Evolutionary conservation across 768 basidiomycete species (phyloP).

Genomic region (Kwoniella dejecticola): DNA sequence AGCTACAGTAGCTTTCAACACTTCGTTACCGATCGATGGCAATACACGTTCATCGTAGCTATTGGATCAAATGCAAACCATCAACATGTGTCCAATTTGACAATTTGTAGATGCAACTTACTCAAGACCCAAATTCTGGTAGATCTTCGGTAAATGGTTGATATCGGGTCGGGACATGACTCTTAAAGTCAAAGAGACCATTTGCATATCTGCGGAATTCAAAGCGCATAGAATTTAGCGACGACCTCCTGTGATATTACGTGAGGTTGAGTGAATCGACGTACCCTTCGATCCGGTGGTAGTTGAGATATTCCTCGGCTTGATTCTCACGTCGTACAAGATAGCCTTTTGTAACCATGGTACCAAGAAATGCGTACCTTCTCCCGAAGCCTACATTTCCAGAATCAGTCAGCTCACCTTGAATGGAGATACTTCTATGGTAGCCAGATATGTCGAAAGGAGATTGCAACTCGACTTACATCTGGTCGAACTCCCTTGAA

Average conservation of each 20-base stretch:
- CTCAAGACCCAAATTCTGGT: slow-evolving; percentile 89
- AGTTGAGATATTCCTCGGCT: slow-evolving; percentile 98
- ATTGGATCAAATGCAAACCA: not conserved
- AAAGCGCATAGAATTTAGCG: too few species aligned
- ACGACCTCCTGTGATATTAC: too few species aligned
- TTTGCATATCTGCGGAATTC: slow-evolving; percentile 70
- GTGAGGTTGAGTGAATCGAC: too few species aligned
- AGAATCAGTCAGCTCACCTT: not conserved
- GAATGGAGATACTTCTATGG: too few species aligned
- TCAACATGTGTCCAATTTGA: not conserved
- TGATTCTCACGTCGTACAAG: slow-evolving; percentile 95
- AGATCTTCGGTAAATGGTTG: slow-evolving; percentile 83
- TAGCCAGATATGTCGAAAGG: too few species aligned
- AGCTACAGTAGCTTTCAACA: slow-evolving; percentile 95
- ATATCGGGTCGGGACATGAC: slow-evolving; percentile 93
- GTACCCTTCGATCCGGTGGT: slow-evolving; percentile 91
- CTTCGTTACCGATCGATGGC: slow-evolving; percentile 83
- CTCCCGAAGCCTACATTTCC: slow-evolving; percentile 82
- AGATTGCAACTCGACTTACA: slow-evolving; percentile 62
- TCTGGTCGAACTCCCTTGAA: slow-evolving; percentile 85
- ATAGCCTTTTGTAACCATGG: slow-evolving; percentile 97
- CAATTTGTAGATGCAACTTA: slow-evolving; percentile 20
- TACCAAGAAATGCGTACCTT: slow-evolving; percentile 94
- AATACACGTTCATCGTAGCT: slow-evolving; percentile 80
- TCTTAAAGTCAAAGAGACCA: slow-evolving; percentile 94